A percentile compares a stretch with the other conserved stretches of the same genome.
phyloP scores from a whole-genome alignment of 225 moss, liverwort and hornwort genomes.

The Takakia lepidozioides region DNA sequence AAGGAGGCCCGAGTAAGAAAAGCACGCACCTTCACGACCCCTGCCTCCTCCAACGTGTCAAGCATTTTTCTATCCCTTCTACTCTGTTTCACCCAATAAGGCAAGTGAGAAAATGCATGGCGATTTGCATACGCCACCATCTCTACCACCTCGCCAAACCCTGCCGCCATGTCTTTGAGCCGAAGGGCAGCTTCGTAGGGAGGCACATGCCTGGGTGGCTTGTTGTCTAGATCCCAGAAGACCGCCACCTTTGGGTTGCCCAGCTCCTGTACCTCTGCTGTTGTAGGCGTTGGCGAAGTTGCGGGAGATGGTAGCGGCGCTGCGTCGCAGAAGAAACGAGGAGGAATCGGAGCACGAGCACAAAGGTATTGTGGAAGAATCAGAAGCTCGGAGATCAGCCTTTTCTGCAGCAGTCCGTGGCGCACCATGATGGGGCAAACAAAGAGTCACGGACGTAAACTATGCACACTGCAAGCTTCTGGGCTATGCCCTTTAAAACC shows the following conservation, averaged over 20 bases:
- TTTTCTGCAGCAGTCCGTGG: no score
- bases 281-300: not conserved
- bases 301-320: no score
- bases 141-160: constrained; percentile 79
- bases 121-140: constrained; percentile 90
- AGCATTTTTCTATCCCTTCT: constrained; percentile 64
- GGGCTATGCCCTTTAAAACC: no score
- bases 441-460: no score
- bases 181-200: constrained; percentile 84
- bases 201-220: constrained; percentile 78
- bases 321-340: no score
- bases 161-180: constrained; percentile 69
- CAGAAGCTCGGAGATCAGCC: no score
- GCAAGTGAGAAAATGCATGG: constrained; percentile 77
- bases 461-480: no score
- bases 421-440: no score
- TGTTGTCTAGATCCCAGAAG: constrained; percentile 99
- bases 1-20: no score
- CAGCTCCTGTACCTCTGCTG: constrained; percentile 1
- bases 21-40: constrained; percentile 43
- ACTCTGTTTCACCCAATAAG: constrained; percentile 82
- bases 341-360: no score
- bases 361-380: no score
- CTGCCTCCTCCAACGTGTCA: constrained; percentile 61
- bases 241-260: constrained; percentile 56